phyloP scores from a whole-genome alignment of 805 yeast species.

The Lachancea dasiensis region DNA sequence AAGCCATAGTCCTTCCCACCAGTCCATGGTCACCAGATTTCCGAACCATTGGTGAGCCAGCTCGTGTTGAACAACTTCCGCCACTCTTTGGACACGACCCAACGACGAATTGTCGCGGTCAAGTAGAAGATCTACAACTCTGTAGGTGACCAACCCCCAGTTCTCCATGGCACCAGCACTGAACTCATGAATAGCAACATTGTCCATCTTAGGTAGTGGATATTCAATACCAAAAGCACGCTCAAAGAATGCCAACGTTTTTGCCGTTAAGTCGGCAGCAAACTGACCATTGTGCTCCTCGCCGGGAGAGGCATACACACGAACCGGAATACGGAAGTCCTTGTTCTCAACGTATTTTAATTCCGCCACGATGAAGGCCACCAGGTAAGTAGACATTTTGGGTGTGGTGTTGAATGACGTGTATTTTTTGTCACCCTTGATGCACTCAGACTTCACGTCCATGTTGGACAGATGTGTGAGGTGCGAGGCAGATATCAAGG shows the following conservation, averaged over 20 bases:
- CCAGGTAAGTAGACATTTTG: slow-evolving; percentile 76
- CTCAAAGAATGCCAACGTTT: slow-evolving; percentile 68
- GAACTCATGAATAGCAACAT: slow-evolving; percentile 79
- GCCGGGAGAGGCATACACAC: slow-evolving; percentile 78
- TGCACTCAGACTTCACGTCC: slow-evolving; percentile 51
- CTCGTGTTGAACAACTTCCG: slow-evolving; percentile 84
- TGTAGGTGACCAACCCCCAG: slow-evolving; percentile 73
- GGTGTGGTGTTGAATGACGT: slow-evolving; percentile 72
- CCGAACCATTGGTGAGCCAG: slow-evolving; percentile 93
- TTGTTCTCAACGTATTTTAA: slow-evolving; percentile 64
- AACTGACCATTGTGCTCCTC: slow-evolving; percentile 63
- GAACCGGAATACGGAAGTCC: slow-evolving; percentile 65
- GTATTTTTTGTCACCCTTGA: slow-evolving; percentile 42
- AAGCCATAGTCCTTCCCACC: slow-evolving; percentile 92
- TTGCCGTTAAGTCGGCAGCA: slow-evolving; percentile 70
- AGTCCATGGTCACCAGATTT: slow-evolving; percentile 81
- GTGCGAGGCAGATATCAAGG: slow-evolving; percentile 49
- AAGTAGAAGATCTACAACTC: slow-evolving; percentile 67
- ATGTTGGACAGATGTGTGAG: slow-evolving; percentile 63
- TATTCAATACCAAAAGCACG: slow-evolving; percentile 67
- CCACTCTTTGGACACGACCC: slow-evolving; percentile 63
- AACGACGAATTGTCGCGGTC: slow-evolving; percentile 66
- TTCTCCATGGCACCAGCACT: slow-evolving; percentile 90
- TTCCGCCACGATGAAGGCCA: slow-evolving; percentile 79
- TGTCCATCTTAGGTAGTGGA: slow-evolving; percentile 75